Evolutionary conservation across 805 yeast species (phyloP), one percentile per base, ranked within the genome.

Genomic region (Cyberlindnera sargentensis): DNA sequence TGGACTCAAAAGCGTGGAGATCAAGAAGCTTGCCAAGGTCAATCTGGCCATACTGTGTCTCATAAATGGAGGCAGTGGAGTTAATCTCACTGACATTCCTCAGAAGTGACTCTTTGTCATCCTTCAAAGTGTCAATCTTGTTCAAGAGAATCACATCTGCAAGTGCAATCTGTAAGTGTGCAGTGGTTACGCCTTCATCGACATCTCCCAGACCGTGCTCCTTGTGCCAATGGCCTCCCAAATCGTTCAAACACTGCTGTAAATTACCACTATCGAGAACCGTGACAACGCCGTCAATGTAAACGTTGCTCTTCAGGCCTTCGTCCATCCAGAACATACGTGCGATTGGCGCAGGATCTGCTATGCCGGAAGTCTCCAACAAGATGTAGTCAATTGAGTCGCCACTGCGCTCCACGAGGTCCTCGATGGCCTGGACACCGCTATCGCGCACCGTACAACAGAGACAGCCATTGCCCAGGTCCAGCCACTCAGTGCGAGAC

Each of bases 261-360:
- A 91, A 80, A 56, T 88, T 81, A 39, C 73, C 78, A 2, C 81
- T 60, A 60, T 91, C 98, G 35, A 93, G 68, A 3, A 91, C 97
- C 0, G 96, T 84, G 10, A 93, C 75, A 5, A 91, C 87, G 0
- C 96, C 96, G 62, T 91, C 98, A 30, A 93, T 82, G 60, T 86
- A 85, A 2, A 93, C 88, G 51, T 80, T 82, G 4, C 95, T 81
- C 11, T 82, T 73, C 45, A 93, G 68, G 0, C 90, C 97, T 25
- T 86, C 91, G 61, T 93, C 99, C 29, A 90, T 72, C 99, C 99
- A 93, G 64, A 93, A 93, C 96, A 91, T 91, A 50, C 81, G 78
- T 4, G 97, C 96, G 27, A 93, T 88, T 0, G 98, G 98, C 0
- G 90, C 97, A 0, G 99, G 99, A 58, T 93, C 98, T 0, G 99